Percentiles rank a stretch among this genome's conserved stretches.
Conservation (phyloP, 169 alveolate species). For the Eimeria praecox region DNA sequence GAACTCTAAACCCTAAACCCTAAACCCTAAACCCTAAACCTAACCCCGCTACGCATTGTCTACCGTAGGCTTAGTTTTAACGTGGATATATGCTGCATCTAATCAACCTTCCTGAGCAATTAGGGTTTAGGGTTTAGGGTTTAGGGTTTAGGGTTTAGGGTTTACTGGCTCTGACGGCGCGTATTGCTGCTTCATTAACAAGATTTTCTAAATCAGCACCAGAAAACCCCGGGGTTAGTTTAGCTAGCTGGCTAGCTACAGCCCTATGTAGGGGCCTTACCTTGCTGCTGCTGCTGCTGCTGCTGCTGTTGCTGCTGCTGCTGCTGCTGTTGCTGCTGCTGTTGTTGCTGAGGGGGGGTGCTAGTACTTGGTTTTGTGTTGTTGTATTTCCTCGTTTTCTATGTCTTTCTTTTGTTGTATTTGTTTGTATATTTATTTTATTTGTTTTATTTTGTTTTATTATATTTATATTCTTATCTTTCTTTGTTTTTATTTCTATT, state of each 20-base stretch:
- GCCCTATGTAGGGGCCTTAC: conserved; percentile 34
- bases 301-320: conserved; percentile 25
- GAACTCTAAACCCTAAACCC: conserved; percentile 31
- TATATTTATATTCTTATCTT: background rate
- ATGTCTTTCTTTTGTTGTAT: background rate
- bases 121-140: conserved; percentile 23
- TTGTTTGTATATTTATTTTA: no score
- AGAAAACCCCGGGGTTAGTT: conserved; percentile 93
- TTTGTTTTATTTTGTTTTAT: background rate
- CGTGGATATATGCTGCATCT: no score
- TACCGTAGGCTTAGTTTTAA: no score
- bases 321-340: conserved; percentile 52
- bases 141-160: conserved; percentile 54
- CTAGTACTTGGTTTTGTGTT: background rate
- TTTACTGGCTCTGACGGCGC: conserved; percentile 88
- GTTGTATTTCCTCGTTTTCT: background rate
- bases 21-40: conserved; percentile 42
- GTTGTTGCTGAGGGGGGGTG: background rate
- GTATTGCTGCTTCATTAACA: conserved; percentile 93
- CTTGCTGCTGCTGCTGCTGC: conserved; percentile 21
- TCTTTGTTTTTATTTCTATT: no score
- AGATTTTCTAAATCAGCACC: conserved; percentile 94
- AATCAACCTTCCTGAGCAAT: background rate
- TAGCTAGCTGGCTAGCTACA: conserved; percentile 90
- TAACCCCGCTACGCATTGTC: no score